Evolutionary conservation across 805 yeast genomes (phyloP).

Genomic region (Candida ovalis): DNA sequence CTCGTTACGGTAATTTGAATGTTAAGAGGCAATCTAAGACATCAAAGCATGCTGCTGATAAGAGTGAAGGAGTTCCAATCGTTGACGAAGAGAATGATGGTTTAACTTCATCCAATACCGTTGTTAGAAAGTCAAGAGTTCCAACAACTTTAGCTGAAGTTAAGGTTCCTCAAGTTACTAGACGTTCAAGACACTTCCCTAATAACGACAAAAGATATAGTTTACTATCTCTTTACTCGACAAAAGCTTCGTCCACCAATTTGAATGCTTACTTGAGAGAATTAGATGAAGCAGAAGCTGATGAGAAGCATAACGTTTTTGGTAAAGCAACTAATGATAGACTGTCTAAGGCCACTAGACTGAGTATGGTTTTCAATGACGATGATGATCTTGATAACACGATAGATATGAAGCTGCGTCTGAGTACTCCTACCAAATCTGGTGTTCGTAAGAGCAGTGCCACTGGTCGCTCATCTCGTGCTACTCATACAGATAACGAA

Average conservation of each 20-base stretch:
- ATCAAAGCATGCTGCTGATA: neutral
- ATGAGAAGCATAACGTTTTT: conserved; percentile 5
- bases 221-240: conserved; percentile 68
- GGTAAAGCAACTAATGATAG: conserved; percentile 10
- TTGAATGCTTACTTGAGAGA: conserved; percentile 42
- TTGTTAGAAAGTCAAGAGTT: conserved; percentile 25
- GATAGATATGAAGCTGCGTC: conserved; percentile 15
- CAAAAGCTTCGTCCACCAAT: conserved; percentile 61
- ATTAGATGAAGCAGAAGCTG: conserved; percentile 3
- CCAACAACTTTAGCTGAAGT: conserved; percentile 59
- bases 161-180: conserved; percentile 65
- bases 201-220: conserved; percentile 64
- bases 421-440: neutral
- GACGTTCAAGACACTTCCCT: conserved; percentile 60
- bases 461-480: neutral
- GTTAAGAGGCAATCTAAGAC: neutral
- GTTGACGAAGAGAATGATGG: conserved; percentile 11
- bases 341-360: conserved; percentile 22
- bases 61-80: conserved; percentile 8
- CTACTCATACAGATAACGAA: conserved; percentile 7
- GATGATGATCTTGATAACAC: conserved; percentile 14
- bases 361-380: conserved; percentile 28
- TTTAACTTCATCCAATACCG: conserved; percentile 14
- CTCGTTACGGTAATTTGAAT: conserved; percentile 29
- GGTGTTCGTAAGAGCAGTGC: neutral